Evolutionary conservation across 352 stramenopile genomes (phyloP).

Genomic region (Pythium rishiriense): DNA sequence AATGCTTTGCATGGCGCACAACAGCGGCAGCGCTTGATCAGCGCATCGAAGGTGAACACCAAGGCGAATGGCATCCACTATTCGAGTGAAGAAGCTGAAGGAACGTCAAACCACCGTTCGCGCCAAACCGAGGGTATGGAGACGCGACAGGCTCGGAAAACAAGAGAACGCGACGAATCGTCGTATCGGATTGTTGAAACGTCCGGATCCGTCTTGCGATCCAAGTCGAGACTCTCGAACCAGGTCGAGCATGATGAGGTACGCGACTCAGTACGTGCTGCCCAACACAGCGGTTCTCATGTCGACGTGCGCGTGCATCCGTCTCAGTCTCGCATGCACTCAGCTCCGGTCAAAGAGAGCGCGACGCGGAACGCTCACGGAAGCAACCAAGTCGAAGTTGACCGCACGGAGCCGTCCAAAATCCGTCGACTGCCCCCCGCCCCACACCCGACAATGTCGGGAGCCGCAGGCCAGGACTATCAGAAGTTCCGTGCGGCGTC

Average conservation of each 20-base stretch:
- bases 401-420: not conserved
- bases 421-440: not conserved
- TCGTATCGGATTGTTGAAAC: not conserved
- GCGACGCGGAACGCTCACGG: not conserved
- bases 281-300: not conserved
- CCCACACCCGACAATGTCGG: conserved; percentile 8
- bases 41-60: too few relatives aligned
- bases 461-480: not conserved
- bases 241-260: not conserved
- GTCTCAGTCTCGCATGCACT: not conserved
- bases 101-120: not conserved
- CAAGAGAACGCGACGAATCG: not conserved
- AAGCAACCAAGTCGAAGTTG: not conserved
- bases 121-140: not conserved
- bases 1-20: too few relatives aligned
- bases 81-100: too few relatives aligned
- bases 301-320: not conserved
- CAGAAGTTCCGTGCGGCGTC: conserved; percentile 3
- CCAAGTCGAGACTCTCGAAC: not conserved
- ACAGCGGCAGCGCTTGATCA: too few relatives aligned
- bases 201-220: not conserved
- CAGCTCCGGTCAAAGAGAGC: not conserved
- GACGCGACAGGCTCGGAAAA: not conserved
- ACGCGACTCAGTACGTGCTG: not conserved
- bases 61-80: too few relatives aligned